Evolutionary conservation across 768 basidiomycete species (phyloP).

Genomic region (Leccinum disarticulatum): DNA sequence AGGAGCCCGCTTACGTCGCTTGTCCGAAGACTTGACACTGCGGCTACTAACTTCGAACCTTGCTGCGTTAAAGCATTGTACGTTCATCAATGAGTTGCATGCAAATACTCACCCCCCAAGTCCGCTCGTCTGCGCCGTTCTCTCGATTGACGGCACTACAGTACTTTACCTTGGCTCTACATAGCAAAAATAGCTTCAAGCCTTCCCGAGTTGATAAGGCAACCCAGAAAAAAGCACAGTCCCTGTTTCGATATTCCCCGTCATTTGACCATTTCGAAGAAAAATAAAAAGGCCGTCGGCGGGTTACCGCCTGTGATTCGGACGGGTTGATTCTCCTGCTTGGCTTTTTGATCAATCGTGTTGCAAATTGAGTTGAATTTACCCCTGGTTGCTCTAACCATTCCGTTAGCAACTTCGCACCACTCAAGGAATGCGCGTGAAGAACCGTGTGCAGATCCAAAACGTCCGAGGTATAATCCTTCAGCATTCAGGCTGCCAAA

Average conservation of each 20-base stretch:
- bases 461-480: slow-evolving; percentile 74
- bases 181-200: too few relatives aligned
- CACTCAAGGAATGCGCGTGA: too few relatives aligned
- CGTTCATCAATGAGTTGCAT: too few relatives aligned
- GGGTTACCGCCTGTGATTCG: background rate
- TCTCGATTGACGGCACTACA: background rate
- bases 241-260: background rate
- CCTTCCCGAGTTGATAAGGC: too few relatives aligned
- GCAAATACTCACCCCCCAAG: too few relatives aligned
- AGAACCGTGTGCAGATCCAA: too few relatives aligned
- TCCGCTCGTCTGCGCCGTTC: background rate
- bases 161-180: background rate
- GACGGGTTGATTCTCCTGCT: background rate
- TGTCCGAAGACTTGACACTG: too few relatives aligned
- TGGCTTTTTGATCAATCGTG: slow-evolving; percentile 3
- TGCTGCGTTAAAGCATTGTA: too few relatives aligned
- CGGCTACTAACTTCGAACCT: too few relatives aligned
- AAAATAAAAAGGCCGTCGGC: background rate
- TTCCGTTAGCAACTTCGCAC: background rate
- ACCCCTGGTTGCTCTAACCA: background rate
- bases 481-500: slow-evolving; percentile 79
- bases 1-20: background rate
- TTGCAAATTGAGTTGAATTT: background rate
- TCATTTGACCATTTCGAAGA: background rate
- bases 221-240: too few relatives aligned